Evolutionary conservation across 164 flowering plant species (phyloP), one percentile per base, ranked within the genome.

Genomic region (Piper longum): DNA sequence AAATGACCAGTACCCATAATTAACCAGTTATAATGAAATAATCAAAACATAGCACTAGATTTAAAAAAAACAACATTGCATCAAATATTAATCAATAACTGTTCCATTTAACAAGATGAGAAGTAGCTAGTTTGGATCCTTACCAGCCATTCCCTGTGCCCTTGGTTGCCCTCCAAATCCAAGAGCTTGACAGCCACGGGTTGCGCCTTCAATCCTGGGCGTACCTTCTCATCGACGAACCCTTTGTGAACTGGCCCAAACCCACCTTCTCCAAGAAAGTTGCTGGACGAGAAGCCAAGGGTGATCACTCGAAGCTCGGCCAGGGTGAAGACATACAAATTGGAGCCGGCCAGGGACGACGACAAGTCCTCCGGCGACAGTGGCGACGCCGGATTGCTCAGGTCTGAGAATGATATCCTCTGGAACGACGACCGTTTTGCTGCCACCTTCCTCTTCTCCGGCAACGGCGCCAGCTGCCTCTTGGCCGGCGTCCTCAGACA

Each of bases 141-240:
- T 56, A 91, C 98, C 92, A 91, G 83, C 98, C 98, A 91, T 57
- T 91, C 98, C 58, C 73, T 80, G 60, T 85, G 92, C 14, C 98
- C 98, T 62, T 91, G 98, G 3, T 69, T n/a, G 41, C 98, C 96
- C 51, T 84, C 87, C 77, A 84, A 73, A 54, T 91, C 86, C 70
- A 91, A 68, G 5, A 72, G 65, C 76, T 89, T 89, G 43, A 89
- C 91, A 14, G 96, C 96, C 18, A 87, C 87, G 7, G 81, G 72
- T 64, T 84, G 91, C 67, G 91, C 77, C 65, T 74, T 63, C 71
- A 89, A 61, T 0, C 89, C 95, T 7, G 82, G 78, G 64, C 80
- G 73, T 45, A 79, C 59, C 69, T 78, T 81, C 17, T 87, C 91
- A 65, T 82, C 82, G 17, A 87, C 71, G 71, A 82, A 82, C 17